Evolutionary conservation across 31 red algal species (phyloP).

Genomic region (Porphyra umbilicalis): DNA sequence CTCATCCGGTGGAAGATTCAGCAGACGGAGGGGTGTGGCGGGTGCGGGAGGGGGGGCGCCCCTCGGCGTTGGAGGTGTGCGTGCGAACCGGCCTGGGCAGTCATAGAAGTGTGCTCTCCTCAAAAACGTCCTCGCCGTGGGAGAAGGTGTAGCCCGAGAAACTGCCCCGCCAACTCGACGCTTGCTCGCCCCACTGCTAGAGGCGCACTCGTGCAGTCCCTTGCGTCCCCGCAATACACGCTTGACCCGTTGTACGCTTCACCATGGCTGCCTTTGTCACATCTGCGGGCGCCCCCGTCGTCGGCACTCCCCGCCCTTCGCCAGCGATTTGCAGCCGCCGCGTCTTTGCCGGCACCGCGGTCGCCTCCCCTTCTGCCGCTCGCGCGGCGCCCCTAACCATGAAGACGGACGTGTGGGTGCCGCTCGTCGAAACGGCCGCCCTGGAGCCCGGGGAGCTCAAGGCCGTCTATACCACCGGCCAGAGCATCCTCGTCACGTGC

Average conservation of each 20-base stretch:
- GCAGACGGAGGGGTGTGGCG: too few relatives aligned
- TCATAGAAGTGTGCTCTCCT: too few relatives aligned
- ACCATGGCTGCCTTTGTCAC: neutral
- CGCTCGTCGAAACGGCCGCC: conserved; percentile 55
- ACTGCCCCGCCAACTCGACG: too few relatives aligned
- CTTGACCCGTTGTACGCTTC: neutral
- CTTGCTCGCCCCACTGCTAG: too few relatives aligned
- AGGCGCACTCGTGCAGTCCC: too few relatives aligned
- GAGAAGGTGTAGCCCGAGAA: too few relatives aligned
- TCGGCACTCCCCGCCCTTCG: neutral
- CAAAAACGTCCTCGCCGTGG: too few relatives aligned
- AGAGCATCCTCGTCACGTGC: conserved; percentile 72
- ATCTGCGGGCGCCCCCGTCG: neutral
- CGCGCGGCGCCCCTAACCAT: conserved; percentile 17
- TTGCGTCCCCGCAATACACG: too few relatives aligned
- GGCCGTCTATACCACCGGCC: conserved; percentile 55
- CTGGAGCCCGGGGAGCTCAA: conserved; percentile 78
- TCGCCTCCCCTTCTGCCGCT: neutral
- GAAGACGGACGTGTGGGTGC: conserved; percentile 90
- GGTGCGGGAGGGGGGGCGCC: too few relatives aligned
- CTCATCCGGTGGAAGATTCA: too few relatives aligned
- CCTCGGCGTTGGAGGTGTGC: too few relatives aligned
- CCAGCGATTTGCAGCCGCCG: neutral
- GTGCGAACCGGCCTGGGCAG: too few relatives aligned
- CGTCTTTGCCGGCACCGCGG: neutral